Evolutionary conservation across 2,329 filamentous ascomycete genomes (phyloP).

Genomic region (Rutstroemia sp.): DNA sequence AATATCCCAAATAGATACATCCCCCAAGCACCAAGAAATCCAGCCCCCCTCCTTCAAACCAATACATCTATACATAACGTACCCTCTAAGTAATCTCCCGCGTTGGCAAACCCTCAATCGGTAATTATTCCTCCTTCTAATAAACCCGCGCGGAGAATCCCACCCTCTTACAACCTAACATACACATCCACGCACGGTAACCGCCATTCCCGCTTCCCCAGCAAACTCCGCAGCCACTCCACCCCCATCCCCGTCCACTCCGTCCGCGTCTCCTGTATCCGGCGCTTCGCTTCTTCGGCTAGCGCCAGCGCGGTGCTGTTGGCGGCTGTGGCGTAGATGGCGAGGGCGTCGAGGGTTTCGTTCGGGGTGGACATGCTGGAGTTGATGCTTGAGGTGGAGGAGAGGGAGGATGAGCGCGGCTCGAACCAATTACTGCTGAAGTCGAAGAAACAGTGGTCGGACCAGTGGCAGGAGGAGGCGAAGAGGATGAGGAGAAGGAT

Average conservation of each 20-base stretch:
- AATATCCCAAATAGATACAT: no score
- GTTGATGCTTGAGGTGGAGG: conserved; percentile 20
- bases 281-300: conserved; percentile 49
- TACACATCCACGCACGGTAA: conserved; percentile 88
- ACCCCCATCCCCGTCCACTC: conserved; percentile 73
- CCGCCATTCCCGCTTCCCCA: conserved; percentile 81
- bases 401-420: conserved; percentile 43
- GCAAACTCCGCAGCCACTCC: conserved; percentile 76
- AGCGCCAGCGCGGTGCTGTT: conserved; percentile 65
- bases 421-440: conserved; percentile 89
- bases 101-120: no score
- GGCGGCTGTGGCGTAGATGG: conserved; percentile 36
- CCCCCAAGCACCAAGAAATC: no score
- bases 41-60: no score
- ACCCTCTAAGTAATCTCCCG: not conserved
- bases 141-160: not conserved
- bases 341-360: conserved; percentile 30
- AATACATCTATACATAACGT: not conserved
- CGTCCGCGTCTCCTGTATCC: conserved; percentile 38
- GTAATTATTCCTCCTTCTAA: no score
- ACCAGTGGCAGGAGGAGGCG: conserved; percentile 84
- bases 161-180: conserved; percentile 54
- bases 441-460: conserved; percentile 87
- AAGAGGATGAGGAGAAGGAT: conserved; percentile 93
- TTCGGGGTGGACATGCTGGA: conserved; percentile 18